These are phyloP conservation scores for Amanita pseudoporphyria DNA, from an alignment of 768 basidiomycete genomes.

Conservation along the genomic window DNA sequence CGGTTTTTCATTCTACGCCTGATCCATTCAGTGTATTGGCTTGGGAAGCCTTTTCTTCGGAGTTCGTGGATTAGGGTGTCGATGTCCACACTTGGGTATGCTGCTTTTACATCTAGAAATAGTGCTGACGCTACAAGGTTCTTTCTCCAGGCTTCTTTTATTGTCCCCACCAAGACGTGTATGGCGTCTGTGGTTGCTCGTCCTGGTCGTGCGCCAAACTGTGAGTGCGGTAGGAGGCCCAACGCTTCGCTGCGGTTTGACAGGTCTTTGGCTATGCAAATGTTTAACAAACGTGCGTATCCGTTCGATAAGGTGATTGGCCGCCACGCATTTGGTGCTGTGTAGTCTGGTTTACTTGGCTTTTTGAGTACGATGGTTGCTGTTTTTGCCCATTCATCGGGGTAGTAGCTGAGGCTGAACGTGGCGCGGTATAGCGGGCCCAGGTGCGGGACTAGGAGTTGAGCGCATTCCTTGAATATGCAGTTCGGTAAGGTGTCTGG, in stretches of 20 bases:
- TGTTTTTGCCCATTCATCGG: no score
- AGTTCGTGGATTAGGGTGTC: no score
- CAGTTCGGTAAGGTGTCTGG: no score
- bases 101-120: slow-evolving; percentile 10
- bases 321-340: slow-evolving; percentile 3
- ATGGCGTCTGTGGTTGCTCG: neutral
- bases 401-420: no score
- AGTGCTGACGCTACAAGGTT: slow-evolving; percentile 5
- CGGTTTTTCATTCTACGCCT: neutral
- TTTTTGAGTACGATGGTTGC: no score
- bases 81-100: no score
- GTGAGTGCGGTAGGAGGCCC: neutral
- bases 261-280: slow-evolving; percentile 4
- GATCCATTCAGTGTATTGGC: neutral
- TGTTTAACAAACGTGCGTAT: neutral
- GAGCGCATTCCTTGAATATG: neutral
- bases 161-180: neutral
- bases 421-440: no score
- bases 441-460: no score
- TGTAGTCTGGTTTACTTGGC: slow-evolving; percentile 4
- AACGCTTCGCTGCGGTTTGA: neutral
- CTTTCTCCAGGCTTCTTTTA: slow-evolving; percentile 3
- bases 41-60: neutral
- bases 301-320: slow-evolving; percentile 6
- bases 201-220: neutral